Base-by-base conservation (phyloP, 345 rosid genomes). In the Eucalyptus victrix region DNA sequence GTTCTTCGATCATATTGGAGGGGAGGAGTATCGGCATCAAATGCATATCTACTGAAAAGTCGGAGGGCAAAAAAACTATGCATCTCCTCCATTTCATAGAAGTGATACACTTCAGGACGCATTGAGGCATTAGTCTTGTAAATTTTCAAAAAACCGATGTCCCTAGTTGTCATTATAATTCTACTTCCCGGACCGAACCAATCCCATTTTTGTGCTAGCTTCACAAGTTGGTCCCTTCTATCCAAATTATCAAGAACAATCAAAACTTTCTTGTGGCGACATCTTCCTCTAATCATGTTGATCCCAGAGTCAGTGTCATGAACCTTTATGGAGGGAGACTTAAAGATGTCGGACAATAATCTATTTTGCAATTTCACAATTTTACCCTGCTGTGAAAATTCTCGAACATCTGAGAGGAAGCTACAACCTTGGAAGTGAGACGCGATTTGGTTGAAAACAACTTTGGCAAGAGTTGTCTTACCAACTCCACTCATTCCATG, bases 401-500 rank as follows among this genome's bases (percentile, higher is more conserved):
- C 87, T 54, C 90, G 50, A 53, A 89, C 42, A 15, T 89, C 30
- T 7, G 86, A 23, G 14, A 89, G 13, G 69, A 89, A 89, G 85
- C 88, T 86, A 3, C 26, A 86, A 8, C 86, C n/a, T n/a, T 87
- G 72, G 37, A 49, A 89, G 37, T n/a, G 58, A 23, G 24, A 30
- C 1, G 54, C 32, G 3, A 89, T 40, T 37, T 42, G 88, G 86
- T 87, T 89, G 47, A 65, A 89, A 51, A 89, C 34, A 17, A 87
- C 67, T 30, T 86, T 87, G 32, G 90, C 89, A 26, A 89, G 87
- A 30, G 90, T 87, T 44, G 90, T 89, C 58, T 89, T 89, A 11
- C 90, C 90, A 13, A 89, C 87, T 24, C 89, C 89, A 5, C 87
- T 72, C 89, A 87, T 89, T 45, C 90, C 90, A 87, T 42, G 54